These are phyloP conservation scores for Mycena polygramma DNA, from an alignment of 768 basidiomycete species.

Conservation along the genomic window DNA sequence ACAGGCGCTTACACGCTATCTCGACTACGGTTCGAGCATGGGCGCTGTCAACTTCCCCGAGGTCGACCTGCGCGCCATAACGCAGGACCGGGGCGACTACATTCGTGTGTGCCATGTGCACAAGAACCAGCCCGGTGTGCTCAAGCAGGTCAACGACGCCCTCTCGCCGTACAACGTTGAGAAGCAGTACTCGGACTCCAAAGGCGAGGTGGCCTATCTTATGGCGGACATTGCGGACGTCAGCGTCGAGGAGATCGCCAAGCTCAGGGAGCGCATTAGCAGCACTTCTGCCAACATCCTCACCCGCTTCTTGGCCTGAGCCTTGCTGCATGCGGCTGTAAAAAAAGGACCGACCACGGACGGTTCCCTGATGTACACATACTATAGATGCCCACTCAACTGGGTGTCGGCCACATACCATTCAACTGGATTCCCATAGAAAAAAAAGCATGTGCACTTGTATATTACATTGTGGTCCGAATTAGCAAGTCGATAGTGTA, in stretches of 20 bases:
- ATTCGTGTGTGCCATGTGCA: slow-evolving; percentile 97
- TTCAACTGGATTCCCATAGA: slow-evolving; percentile 63
- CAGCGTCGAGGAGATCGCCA: slow-evolving; percentile 82
- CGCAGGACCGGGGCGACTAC: slow-evolving; percentile 81
- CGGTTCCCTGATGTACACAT: slow-evolving; percentile 45
- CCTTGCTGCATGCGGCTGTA: slow-evolving; percentile 2
- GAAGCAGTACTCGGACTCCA: slow-evolving; percentile 99
- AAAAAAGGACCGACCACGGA: slow-evolving; percentile 49
- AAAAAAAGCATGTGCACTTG: slow-evolving; percentile 34
- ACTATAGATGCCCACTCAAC: slow-evolving; percentile 50
- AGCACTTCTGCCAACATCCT: slow-evolving; percentile 89
- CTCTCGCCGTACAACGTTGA: slow-evolving; percentile 97
- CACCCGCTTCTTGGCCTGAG: slow-evolving; percentile 83
- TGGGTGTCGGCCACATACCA: slow-evolving; percentile 49
- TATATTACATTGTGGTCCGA: slow-evolving; percentile 42
- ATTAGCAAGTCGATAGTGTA: slow-evolving; percentile 29
- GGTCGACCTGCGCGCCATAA: slow-evolving; percentile 94
- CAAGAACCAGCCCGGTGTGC: slow-evolving; percentile 95
- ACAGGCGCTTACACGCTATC: slow-evolving; percentile 85
- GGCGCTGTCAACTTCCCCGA: slow-evolving; percentile 99
- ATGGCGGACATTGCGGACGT: slow-evolving; percentile 98
- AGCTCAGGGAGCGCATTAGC: slow-evolving; percentile 82
- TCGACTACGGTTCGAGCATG: slow-evolving; percentile 90
- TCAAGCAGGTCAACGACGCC: slow-evolving; percentile 94
- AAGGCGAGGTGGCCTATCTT: slow-evolving; percentile 92